These are phyloP conservation scores for Phialemonium atrogriseum DNA, from an alignment of 2,329 filamentous ascomycete species.

Conservation along the genomic window DNA sequence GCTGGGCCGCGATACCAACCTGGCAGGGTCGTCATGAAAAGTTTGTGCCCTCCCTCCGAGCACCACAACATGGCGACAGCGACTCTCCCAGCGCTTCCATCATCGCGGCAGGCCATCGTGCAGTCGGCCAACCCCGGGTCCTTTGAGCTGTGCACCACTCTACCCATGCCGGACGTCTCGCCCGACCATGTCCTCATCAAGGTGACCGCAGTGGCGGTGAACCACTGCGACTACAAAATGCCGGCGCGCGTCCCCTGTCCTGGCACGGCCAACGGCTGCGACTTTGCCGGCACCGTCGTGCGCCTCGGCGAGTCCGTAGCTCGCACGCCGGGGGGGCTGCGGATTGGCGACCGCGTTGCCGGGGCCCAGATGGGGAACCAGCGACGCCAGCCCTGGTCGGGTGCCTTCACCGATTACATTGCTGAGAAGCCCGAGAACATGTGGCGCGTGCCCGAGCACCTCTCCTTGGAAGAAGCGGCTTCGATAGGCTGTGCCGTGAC, in stretches of 20 bases:
- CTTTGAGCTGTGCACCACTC: constrained; percentile 3
- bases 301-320: constrained; percentile 12
- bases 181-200: constrained; percentile 12
- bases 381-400: constrained; percentile 8
- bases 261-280: constrained; percentile 17
- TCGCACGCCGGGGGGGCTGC: constrained; percentile 6
- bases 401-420: constrained; percentile 15
- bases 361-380: constrained; percentile 10
- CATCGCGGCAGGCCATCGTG: constrained; percentile 1
- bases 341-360: constrained; percentile 20
- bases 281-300: constrained; percentile 21
- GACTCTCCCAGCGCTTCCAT: constrained; percentile 2
- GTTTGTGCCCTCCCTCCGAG: constrained; percentile 1
- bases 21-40: neutral
- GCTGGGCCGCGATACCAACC: neutral
- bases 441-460: constrained; percentile 8
- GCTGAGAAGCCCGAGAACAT: constrained; percentile 6
- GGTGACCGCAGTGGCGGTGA: constrained; percentile 16
- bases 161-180: constrained; percentile 5
- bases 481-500: constrained; percentile 7
- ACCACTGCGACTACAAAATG: constrained; percentile 23
- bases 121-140: constrained; percentile 1
- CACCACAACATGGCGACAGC: constrained; percentile 3
- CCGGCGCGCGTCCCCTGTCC: constrained; percentile 9
- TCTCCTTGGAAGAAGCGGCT: constrained; percentile 11